Evolutionary conservation across 495 filamentous ascomycete genomes (phyloP).

Genomic region (Xanthoparmelia taractica): DNA sequence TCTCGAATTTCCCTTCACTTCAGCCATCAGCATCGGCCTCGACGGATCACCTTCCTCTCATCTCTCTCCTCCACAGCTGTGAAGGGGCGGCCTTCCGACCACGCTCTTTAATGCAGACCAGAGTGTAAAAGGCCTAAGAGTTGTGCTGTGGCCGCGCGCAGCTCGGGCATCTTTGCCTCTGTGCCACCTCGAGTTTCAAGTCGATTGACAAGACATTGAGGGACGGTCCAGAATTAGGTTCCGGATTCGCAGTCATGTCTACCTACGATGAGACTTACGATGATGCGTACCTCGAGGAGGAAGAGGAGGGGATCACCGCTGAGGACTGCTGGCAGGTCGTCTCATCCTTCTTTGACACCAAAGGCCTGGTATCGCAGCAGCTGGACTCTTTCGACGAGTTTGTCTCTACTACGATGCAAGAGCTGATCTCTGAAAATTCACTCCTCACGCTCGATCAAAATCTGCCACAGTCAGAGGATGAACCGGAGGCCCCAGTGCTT

Average conservation of each 20-base stretch:
- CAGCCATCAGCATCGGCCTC: background rate
- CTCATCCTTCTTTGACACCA: constrained; percentile 87
- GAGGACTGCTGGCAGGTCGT: constrained; percentile 99
- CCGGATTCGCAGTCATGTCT: constrained; percentile 35
- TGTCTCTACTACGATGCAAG: constrained; percentile 81
- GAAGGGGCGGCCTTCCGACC: background rate
- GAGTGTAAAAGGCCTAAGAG: background rate
- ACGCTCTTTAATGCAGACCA: constrained; percentile 12
- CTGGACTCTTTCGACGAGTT: constrained; percentile 98
- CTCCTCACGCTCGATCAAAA: constrained; percentile 84
- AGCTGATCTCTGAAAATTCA: constrained; percentile 82
- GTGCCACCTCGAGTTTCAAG: background rate
- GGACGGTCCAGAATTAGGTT: background rate
- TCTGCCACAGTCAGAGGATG: constrained; percentile 59
- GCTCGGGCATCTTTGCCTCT: constrained; percentile 2
- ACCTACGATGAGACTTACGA: constrained; percentile 46
- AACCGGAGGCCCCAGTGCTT: constrained; percentile 63
- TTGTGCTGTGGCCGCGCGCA: constrained; percentile 3
- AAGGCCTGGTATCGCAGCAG: constrained; percentile 95
- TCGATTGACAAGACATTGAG: background rate
- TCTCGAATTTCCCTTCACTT: constrained; percentile 2
- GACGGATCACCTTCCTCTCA: background rate
- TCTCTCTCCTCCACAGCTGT: background rate
- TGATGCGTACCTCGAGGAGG: constrained; percentile 54
- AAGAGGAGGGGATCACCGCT: constrained; percentile 65